Percentiles rank a stretch among this genome's conserved stretches.
phyloP scores from a whole-genome alignment of 164 flowering plant genomes.

The Chimonanthus praecox region DNA sequence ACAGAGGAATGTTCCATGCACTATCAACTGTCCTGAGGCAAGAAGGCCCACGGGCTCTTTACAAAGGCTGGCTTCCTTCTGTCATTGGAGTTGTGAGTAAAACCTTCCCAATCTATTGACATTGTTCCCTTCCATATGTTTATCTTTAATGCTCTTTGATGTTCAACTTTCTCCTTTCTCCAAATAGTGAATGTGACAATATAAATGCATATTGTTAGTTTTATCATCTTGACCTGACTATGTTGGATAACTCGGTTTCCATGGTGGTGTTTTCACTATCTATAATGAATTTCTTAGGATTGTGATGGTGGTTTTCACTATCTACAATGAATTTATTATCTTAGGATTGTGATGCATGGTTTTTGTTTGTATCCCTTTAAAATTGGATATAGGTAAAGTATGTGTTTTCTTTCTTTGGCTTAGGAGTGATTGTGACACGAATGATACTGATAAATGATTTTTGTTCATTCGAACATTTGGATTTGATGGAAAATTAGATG shows the following conservation, averaged over 20 bases:
- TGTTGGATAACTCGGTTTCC: not conserved
- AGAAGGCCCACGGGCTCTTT: slow-evolving; percentile 91
- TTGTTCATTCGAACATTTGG: not conserved
- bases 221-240: not conserved
- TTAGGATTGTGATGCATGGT: too few relatives aligned
- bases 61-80: slow-evolving; percentile 98
- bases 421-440: too few relatives aligned
- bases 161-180: not conserved
- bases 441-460: too few relatives aligned
- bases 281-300: not conserved
- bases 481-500: not conserved
- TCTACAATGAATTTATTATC: too few relatives aligned
- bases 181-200: not conserved
- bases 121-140: not conserved
- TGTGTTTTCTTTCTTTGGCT: too few relatives aligned
- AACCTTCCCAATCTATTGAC: slow-evolving; percentile 10
- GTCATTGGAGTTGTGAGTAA: slow-evolving; percentile 98
- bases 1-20: slow-evolving; percentile 90
- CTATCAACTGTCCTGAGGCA: slow-evolving; percentile 65
- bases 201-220: not conserved
- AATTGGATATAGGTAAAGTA: too few relatives aligned
- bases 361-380: too few relatives aligned
- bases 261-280: not conserved
- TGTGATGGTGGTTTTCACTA: not conserved
- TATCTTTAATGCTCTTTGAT: not conserved